Evolutionary conservation across 1,139 yeast genomes (phyloP).

Genomic region (Geotrichum siamense): DNA sequence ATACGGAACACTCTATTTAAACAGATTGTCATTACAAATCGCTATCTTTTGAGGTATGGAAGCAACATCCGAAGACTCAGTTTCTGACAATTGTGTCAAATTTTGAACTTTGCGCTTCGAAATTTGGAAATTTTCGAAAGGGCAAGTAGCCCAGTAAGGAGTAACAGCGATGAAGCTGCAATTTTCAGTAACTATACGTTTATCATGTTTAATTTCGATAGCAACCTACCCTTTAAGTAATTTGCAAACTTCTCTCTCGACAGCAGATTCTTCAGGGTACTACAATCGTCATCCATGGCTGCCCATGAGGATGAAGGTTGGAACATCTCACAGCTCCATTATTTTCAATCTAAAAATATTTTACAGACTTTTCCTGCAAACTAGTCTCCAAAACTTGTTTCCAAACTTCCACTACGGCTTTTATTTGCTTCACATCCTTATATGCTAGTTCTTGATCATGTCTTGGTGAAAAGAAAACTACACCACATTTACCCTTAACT

Average conservation of each 20-base stretch:
- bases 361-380: slow-evolving; percentile 39
- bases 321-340: slow-evolving; percentile 81
- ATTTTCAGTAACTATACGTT: slow-evolving; percentile 51
- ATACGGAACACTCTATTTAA: slow-evolving; percentile 65
- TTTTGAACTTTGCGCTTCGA: slow-evolving; percentile 50
- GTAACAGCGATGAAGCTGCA: slow-evolving; percentile 64
- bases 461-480: slow-evolving; percentile 67
- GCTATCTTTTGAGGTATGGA: slow-evolving; percentile 49
- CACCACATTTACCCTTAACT: slow-evolving; percentile 63
- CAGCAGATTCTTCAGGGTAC: slow-evolving; percentile 64
- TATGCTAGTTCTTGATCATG: slow-evolving; percentile 62
- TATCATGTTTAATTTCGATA: slow-evolving; percentile 41
- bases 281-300: slow-evolving; percentile 67
- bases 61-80: slow-evolving; percentile 53
- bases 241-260: slow-evolving; percentile 42
- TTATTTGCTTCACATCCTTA: slow-evolving; percentile 44
- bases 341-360: slow-evolving; percentile 66
- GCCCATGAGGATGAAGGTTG: slow-evolving; percentile 72
- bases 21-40: slow-evolving; percentile 62
- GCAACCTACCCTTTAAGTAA: slow-evolving; percentile 59
- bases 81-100: slow-evolving; percentile 43
- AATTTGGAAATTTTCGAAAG: slow-evolving; percentile 62
- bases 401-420: slow-evolving; percentile 54
- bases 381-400: slow-evolving; percentile 47
- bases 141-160: slow-evolving; percentile 84